Conservation (phyloP, 129 eudicot genomes). For the Centrapalus pauciflorus region DNA sequence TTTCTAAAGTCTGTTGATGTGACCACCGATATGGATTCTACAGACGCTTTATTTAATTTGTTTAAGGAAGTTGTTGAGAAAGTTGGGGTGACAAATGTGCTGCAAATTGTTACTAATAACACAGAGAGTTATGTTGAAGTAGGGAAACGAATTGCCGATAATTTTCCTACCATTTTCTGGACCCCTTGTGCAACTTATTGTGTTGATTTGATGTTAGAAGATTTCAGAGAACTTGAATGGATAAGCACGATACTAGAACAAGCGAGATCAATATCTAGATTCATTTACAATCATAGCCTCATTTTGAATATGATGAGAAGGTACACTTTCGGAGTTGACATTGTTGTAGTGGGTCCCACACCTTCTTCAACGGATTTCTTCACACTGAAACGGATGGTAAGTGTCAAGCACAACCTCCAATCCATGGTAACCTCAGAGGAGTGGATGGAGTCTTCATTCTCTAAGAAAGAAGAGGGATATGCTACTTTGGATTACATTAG, state of each 20-base stretch:
- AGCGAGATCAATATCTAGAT: slow-evolving; percentile 74
- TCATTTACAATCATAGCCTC: slow-evolving; percentile 54
- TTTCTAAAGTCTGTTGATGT: slow-evolving; percentile 75
- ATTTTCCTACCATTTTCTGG: slow-evolving; percentile 69
- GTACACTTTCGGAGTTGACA: slow-evolving; percentile 76
- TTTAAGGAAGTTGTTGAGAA: slow-evolving; percentile 75
- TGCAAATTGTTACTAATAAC: slow-evolving; percentile 67
- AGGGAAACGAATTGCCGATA: slow-evolving; percentile 58
- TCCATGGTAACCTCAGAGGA: slow-evolving; percentile 91
- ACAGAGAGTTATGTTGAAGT: slow-evolving; percentile 56
- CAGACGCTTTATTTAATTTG: slow-evolving; percentile 42
- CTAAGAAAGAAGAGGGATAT: slow-evolving; percentile 68
- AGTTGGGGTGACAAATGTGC: slow-evolving; percentile 72
- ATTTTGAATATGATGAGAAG: slow-evolving; percentile 84
- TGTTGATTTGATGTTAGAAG: slow-evolving; percentile 70
- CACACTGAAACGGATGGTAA: slow-evolving; percentile 69
- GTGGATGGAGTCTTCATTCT: slow-evolving; percentile 81
- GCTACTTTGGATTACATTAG: slow-evolving; percentile 55
- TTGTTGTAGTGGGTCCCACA: slow-evolving; percentile 58
- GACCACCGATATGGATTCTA: slow-evolving; percentile 42
- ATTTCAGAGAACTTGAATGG: slow-evolving; percentile 68
- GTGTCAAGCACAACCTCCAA: slow-evolving; percentile 64
- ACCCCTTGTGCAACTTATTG: slow-evolving; percentile 86
- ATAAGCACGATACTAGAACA: slow-evolving; percentile 59
- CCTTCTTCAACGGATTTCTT: slow-evolving; percentile 55